Base-by-base conservation (phyloP, 2,329 filamentous ascomycete species). In the Aaosphaeria pasadenensis region DNA sequence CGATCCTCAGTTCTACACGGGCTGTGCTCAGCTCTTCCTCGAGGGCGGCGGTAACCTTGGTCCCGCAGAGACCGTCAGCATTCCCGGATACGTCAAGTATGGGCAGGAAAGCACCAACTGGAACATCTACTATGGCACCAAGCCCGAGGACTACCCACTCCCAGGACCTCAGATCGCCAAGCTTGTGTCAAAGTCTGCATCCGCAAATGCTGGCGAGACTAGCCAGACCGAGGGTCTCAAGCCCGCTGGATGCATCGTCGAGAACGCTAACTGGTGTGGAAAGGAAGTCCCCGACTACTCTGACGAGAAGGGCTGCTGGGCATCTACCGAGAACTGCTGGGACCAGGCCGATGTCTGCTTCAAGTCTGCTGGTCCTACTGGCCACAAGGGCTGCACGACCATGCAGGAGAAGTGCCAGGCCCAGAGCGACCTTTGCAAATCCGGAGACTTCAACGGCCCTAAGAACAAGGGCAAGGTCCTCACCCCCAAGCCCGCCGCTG, bases 241-340 rank as follows among this genome's bases (percentile, higher is more conserved):
- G 45, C 85, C 85, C 0, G 46, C 60, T 1, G 71, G 75, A 56
- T 87, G 82, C 61, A 72, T 88, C 35, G 61, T 85, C 50, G 81
- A 83, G 61, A 88, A 88, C 62, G 86, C 74, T 49, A 89, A 90
- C 72, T 90, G 86, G 86, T 88, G 84, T 68, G 85, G 78, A 44
- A 73, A 77, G 50, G 79, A 87, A 60, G 75, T 89, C 1, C 65
- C 78, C 0, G 58, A 69, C 6, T 89, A 86, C 71, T 72, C 70
- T 4, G 72, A 73, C 40, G 75, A 83, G 61, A 62, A 62, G 1
- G 77, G 77, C 11, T 89, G 87, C 74, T 88, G 83, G 81, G 74
- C 62, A 28, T 56, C 69, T 1, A 53, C 48, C 11, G 54, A 69
- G 49, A 53, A 69, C 7, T 75, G 72, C 75, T 89, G 77, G 74